These are phyloP conservation scores for Kuraishia ogatae DNA, from an alignment of 805 yeast genomes.

Conservation along the genomic window DNA sequence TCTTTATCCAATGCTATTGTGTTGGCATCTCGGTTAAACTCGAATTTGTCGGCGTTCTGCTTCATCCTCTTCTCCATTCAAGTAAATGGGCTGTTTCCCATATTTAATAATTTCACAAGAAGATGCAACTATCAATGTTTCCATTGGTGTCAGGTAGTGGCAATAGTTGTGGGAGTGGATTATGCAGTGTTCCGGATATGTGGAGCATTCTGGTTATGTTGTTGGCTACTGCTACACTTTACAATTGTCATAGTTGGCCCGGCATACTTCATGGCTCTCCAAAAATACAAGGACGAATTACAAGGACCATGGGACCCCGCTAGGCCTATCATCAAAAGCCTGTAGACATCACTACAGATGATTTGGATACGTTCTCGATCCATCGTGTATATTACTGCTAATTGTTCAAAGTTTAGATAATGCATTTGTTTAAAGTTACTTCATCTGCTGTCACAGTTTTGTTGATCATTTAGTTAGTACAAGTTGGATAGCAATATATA, in stretches of 20 bases:
- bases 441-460: no score
- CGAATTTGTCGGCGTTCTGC: constrained; percentile 73
- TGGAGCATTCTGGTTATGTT: constrained; percentile 29
- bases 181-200: constrained; percentile 26
- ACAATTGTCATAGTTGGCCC: constrained; percentile 54
- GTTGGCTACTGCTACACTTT: constrained; percentile 44
- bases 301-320: constrained; percentile 96
- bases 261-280: constrained; percentile 58
- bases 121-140: constrained; percentile 21
- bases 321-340: constrained; percentile 46
- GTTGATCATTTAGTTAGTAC: no score
- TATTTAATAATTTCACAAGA: constrained; percentile 55
- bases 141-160: constrained; percentile 22
- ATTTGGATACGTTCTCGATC: no score
- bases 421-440: no score
- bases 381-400: no score
- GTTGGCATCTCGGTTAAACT: constrained; percentile 74
- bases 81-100: constrained; percentile 64
- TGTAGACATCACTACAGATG: no score
- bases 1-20: constrained; percentile 83
- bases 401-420: no score
- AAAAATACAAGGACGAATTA: constrained; percentile 73
- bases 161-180: constrained; percentile 22
- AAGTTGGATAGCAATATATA: no score
- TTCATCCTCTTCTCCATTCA: constrained; percentile 71